Percentiles rank a stretch among this genome's conserved stretches.
These are phyloP conservation scores for Hyphodiscus hymeniophilus DNA, from an alignment of 495 filamentous ascomycete species.

Conservation along the genomic window DNA sequence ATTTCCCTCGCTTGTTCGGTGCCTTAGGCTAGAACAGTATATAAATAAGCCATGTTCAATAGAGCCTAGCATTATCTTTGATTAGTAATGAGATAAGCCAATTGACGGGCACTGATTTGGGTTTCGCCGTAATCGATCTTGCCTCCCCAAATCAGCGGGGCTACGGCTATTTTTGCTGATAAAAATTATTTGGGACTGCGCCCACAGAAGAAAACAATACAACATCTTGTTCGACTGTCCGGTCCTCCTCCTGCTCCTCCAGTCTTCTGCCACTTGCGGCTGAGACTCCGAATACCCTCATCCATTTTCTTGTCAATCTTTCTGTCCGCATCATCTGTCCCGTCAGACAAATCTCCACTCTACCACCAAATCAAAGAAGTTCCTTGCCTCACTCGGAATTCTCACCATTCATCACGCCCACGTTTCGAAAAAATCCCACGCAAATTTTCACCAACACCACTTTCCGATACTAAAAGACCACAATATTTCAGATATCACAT, in stretches of 20 bases:
- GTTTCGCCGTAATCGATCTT: too few relatives aligned
- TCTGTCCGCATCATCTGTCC: constrained; percentile 10
- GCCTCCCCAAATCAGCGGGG: too few relatives aligned
- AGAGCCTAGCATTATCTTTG: too few relatives aligned
- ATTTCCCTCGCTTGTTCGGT: too few relatives aligned
- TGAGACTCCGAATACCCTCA: constrained; percentile 16
- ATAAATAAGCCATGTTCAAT: too few relatives aligned
- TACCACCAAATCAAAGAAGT: too few relatives aligned
- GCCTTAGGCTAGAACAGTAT: too few relatives aligned
- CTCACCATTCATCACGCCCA: constrained; percentile 13
- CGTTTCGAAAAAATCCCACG: constrained; percentile 13
- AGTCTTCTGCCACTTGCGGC: constrained; percentile 24
- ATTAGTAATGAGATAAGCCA: too few relatives aligned
- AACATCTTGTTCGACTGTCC: too few relatives aligned
- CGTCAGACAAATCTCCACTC: constrained; percentile 15
- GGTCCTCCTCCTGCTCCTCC: constrained; percentile 6
- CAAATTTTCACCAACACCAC: constrained; percentile 15
- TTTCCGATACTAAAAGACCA: background rate
- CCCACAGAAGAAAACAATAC: too few relatives aligned
- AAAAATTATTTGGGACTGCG: too few relatives aligned
- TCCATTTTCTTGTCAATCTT: constrained; percentile 2
- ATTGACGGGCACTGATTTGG: too few relatives aligned
- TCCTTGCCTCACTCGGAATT: constrained; percentile 1
- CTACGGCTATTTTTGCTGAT: background rate
- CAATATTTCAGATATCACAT: background rate